Evolutionary conservation across 2,329 filamentous ascomycete genomes (phyloP), one percentile per base, ranked within the genome.

Genomic region (Fusarium veterinarium): DNA sequence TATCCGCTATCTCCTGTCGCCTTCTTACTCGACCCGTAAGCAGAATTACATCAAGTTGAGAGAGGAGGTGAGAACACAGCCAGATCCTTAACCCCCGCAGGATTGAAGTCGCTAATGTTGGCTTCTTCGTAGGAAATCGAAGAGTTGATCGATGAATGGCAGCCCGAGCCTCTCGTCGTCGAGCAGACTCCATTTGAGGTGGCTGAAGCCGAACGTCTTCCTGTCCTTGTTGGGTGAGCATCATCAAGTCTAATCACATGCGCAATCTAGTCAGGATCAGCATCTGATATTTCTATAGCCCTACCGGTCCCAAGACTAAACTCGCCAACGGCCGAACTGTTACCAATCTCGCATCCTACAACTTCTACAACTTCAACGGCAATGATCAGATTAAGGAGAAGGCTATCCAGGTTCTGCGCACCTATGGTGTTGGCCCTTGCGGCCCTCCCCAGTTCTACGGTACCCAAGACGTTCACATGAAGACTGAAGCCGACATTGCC

Each of bases 371-470:
- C 84, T 95, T 99, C 82, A 94, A 97, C 73, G 90, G 91, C 59
- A 98, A 97, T 80, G 95, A 98, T 70, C 89, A 91, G 40, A 91
- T 99, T 78, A 97, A 97, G 79, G 95, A 98, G 76, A 97, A 97
- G 82, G 96, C 95, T 3, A 95, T 99, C 71, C 92, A 95, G 81
- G 97, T 95, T 1, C 89, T 99, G 42, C 93, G 95, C 67, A 97
- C 93, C 25, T 99, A 99, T 78, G 96, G 96, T 63, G 97, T 99
- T 44, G 97, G 96, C 13, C 95, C 96, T 64, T 99, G 96, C 80
- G 96, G 96, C 25, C 96, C 96, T 23, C 96, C 96, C 10, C 95
- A 97, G 73, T 99, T 99, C 85, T 99, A 99, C 84, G 96, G 95
- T 73, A 99, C 95, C 37, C 95, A 98, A 81, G 96, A 99, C 83